Evolutionary conservation across 768 basidiomycete species (phyloP).

Genomic region (Dentipellis sp.): DNA sequence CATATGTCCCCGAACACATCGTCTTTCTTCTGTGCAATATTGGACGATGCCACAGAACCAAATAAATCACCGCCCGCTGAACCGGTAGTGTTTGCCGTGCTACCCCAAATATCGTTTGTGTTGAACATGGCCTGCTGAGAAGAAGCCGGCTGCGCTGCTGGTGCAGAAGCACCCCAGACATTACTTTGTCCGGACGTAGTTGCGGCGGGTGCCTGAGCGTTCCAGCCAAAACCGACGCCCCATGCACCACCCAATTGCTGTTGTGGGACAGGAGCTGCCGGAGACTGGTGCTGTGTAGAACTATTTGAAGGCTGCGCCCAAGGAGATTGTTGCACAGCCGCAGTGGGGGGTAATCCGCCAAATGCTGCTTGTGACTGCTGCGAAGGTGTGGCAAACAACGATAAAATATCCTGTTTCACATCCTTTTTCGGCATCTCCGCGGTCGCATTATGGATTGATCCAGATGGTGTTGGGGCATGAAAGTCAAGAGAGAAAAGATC

Average conservation of each 20-base stretch:
- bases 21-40: conserved; percentile 45
- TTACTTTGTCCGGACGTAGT: conserved; percentile 19
- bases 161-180: conserved; percentile 25
- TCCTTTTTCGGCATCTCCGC: conserved; percentile 47
- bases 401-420: conserved; percentile 79
- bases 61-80: conserved; percentile 23
- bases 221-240: conserved; percentile 65
- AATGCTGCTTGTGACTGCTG: conserved; percentile 16
- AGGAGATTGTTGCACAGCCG: conserved; percentile 14
- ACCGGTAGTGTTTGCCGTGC: not conserved
- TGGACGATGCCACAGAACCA: conserved; percentile 22
- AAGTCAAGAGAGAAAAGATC: conserved; percentile 86
- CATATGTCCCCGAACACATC: conserved; percentile 79
- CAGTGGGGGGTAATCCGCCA: conserved; percentile 13
- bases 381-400: conserved; percentile 55
- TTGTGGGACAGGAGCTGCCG: conserved; percentile 25
- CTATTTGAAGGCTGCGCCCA: conserved; percentile 9
- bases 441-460: conserved; percentile 18
- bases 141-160: conserved; percentile 11
- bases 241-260: conserved; percentile 46
- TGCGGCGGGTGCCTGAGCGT: conserved; percentile 20
- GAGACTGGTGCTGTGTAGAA: conserved; percentile 1
- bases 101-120: conserved; percentile 56
- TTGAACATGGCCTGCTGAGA: conserved; percentile 25
- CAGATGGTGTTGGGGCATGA: conserved; percentile 43